phyloP scores from a whole-genome alignment of 179 eudicot species.

The Actinidia arguta region DNA sequence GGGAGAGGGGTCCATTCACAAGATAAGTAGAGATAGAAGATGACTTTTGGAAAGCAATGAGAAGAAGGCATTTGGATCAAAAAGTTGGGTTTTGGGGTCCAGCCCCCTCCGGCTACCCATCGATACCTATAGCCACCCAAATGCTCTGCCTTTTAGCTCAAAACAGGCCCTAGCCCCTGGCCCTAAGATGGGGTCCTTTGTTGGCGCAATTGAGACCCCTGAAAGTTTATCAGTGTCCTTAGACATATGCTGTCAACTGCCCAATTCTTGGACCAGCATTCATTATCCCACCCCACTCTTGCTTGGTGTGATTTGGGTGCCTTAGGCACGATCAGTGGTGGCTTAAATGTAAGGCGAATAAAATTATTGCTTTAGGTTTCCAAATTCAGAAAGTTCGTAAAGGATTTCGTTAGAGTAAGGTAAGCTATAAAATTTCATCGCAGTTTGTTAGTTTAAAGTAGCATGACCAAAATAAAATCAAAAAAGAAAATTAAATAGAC shows the following conservation, averaged over 20 bases:
- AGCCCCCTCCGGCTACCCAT: slow-evolving; percentile 13
- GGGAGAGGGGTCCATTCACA: slow-evolving; percentile 5
- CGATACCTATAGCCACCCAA: slow-evolving; percentile 17
- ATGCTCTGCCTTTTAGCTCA: not conserved
- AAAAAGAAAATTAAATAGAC: too few species aligned
- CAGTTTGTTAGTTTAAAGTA: too few species aligned
- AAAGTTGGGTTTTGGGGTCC: not conserved
- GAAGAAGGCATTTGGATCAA: not conserved
- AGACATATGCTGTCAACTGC: not conserved
- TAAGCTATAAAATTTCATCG: too few species aligned
- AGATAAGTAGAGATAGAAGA: slow-evolving; percentile 13
- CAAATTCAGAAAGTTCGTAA: too few species aligned
- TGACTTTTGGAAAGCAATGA: slow-evolving; percentile 19
- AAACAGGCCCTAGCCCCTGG: not conserved
- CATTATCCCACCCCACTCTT: not conserved
- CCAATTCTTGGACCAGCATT: slow-evolving; percentile 7
- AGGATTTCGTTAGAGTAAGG: too few species aligned
- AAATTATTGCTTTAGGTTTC: too few species aligned
- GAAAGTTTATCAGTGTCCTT: not conserved
- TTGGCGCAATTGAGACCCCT: not conserved
- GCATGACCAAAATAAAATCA: too few species aligned
- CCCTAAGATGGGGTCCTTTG: slow-evolving; percentile 13
- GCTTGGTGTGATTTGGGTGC: slow-evolving; percentile 1
- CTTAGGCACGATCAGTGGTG: too few species aligned
- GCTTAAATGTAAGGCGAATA: too few species aligned